Evolutionary conservation across 192 early-diverging fungal species (phyloP).

Genomic region (Coemansia sp.): DNA sequence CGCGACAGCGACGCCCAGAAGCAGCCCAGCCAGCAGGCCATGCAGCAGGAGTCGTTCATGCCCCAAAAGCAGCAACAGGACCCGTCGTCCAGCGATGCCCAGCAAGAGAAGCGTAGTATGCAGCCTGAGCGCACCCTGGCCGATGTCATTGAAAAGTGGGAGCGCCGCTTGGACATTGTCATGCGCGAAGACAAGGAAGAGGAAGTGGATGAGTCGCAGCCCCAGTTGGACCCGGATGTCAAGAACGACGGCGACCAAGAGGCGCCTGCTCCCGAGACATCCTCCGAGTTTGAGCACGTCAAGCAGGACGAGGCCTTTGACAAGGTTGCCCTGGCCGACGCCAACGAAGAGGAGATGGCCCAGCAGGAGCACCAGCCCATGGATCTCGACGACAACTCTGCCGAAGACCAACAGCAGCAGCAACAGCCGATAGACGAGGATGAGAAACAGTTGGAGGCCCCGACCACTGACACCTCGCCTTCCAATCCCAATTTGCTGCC

Average conservation of each 20-base stretch:
- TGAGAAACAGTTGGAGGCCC: conserved; percentile 13
- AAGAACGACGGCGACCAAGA: conserved; percentile 32
- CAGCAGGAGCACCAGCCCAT: conserved; percentile 58
- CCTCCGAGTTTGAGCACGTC: conserved; percentile 56
- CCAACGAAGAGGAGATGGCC: conserved; percentile 59
- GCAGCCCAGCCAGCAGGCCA: conserved; percentile 12
- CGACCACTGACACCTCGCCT: background rate
- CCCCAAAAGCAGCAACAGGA: conserved; percentile 4
- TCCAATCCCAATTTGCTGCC: conserved; percentile 10
- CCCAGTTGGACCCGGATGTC: conserved; percentile 45
- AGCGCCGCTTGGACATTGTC: conserved; percentile 74
- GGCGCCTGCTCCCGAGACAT: conserved; percentile 20
- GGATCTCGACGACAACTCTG: conserved; percentile 58
- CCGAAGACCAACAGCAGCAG: conserved; percentile 41
- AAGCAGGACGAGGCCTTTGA: conserved; percentile 73
- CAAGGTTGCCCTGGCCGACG: conserved; percentile 59
- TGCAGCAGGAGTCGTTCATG: conserved; percentile 8
- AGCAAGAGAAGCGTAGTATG: conserved; percentile 54
- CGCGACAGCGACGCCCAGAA: conserved; percentile 14
- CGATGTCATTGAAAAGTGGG: conserved; percentile 92
- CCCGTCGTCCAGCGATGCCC: background rate
- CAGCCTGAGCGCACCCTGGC: conserved; percentile 91
- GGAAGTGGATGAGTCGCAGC: conserved; percentile 35
- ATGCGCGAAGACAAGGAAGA: conserved; percentile 55
- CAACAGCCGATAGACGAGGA: conserved; percentile 46